Evolutionary conservation across 768 basidiomycete species (phyloP).

Genomic region (Rhodocollybia butyracea): DNA sequence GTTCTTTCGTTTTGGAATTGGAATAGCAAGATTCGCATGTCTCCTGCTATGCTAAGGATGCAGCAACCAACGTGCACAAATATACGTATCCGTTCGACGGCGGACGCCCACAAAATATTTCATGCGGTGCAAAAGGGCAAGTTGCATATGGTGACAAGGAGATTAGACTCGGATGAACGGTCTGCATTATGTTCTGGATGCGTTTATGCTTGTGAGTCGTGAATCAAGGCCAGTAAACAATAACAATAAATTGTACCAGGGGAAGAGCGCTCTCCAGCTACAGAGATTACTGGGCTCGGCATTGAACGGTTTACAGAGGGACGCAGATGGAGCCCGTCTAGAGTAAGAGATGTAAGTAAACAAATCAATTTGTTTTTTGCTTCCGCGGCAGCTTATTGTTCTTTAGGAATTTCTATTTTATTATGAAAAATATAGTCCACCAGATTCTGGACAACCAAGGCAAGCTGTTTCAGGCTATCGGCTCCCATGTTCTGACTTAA

Average conservation of each 20-base stretch:
- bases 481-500: not conserved
- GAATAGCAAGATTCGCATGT: no score
- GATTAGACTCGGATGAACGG: conserved; percentile 76
- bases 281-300: conserved; percentile 73
- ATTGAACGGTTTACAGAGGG: conserved; percentile 88
- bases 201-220: conserved; percentile 45
- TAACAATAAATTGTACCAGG: conserved; percentile 54
- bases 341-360: conserved; percentile 66
- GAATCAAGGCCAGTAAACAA: not conserved
- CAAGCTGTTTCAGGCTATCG: conserved; percentile 20
- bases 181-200: conserved; percentile 51
- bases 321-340: conserved; percentile 77
- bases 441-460: conserved; percentile 42
- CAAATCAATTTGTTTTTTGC: conserved; percentile 4
- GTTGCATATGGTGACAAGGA: conserved; percentile 71
- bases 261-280: conserved; percentile 71
- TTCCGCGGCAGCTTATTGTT: not conserved
- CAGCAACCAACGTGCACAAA: conserved; percentile 74
- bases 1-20: no score
- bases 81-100: conserved; percentile 71
- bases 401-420: conserved; percentile 81
- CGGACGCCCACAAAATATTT: conserved; percentile 81
- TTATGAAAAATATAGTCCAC: conserved; percentile 66
- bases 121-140: conserved; percentile 60
- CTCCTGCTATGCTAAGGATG: conserved; percentile 41